Evolutionary conservation across 2,329 filamentous ascomycete species (phyloP), one percentile per base, ranked within the genome.

Genomic region (Parafenestella ontariensis): DNA sequence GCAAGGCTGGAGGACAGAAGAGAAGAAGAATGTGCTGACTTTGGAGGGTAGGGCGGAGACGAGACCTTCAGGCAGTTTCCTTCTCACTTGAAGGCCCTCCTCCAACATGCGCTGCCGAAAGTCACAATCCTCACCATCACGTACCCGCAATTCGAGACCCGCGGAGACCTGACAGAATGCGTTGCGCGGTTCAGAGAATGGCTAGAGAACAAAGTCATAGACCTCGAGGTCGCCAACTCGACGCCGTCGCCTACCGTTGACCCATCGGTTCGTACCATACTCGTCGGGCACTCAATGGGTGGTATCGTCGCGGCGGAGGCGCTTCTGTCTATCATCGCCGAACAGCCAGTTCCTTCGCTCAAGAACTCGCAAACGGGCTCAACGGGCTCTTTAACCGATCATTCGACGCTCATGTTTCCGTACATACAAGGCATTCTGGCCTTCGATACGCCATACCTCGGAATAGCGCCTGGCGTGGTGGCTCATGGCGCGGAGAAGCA

Each of bases 271-370:
- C 88, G 87, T 68, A 89, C 90, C 24, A 83, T 96, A 42, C 84
- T 97, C 15, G 80, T 96, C 52, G 93, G 93, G 21, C 93, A 97
- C 75, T 93, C 89, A 8, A 97, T 89, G 86, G 73, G 33, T 90
- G 95, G 95, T 65, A 97, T 98, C 67, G 92, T 98, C 42, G 94
- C 92, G 10, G 94, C 92, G 29, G 95, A 98, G 72, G 89, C 92
- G 13, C 82, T 94, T 59, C 85, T 97, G 64, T 84, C 88, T 36
- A 84, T 98, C 46, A 77, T 90, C 39, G 84, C 87, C 55, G 90
- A 76, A 13, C 65, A 73, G 52, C 72, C 75, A 6, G 70, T 77
- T 23, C 65, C 65, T 39, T 69, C 73, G 3, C 62, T 69, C 18
- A 64, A 65, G 61, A 79, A 79, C 31, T 70, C 70, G 48, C 61